Percentiles rank a stretch among this genome's conserved stretches.
These are phyloP conservation scores for Rhodamnia argentea DNA, from an alignment of 345 rosid species.

Conservation along the genomic window DNA sequence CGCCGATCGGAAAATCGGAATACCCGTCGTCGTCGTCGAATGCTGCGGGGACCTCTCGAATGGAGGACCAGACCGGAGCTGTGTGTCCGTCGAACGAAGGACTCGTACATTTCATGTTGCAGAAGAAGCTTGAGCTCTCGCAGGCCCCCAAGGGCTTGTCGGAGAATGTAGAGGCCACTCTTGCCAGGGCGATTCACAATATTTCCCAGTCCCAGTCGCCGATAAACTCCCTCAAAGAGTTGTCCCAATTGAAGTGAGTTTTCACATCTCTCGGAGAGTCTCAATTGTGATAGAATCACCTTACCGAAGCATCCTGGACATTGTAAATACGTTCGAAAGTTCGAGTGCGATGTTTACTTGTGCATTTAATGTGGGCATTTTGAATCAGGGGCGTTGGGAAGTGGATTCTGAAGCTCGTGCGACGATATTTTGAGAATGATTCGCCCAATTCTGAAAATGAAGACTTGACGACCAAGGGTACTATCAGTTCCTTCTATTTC, in stretches of 20 bases:
- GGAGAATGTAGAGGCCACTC: constrained; percentile 48
- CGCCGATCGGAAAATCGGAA: not conserved
- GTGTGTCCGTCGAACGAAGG: constrained; percentile 51
- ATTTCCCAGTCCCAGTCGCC: constrained; percentile 44
- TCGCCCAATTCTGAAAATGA: constrained; percentile 46
- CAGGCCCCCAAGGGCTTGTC: constrained; percentile 63
- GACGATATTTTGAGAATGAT: constrained; percentile 46
- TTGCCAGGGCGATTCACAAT: constrained; percentile 45
- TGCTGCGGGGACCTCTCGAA: constrained; percentile 1
- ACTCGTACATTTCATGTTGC: constrained; percentile 44
- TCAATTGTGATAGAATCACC: not conserved
- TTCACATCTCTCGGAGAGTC: not conserved
- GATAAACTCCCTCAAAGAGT: constrained; percentile 58
- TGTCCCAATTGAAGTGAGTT: constrained; percentile 63
- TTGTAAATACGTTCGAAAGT: not conserved
- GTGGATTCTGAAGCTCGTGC: constrained; percentile 64
- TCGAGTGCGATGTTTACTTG: not conserved
- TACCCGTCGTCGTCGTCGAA: not conserved
- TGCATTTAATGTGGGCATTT: not conserved
- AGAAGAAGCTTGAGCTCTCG: constrained; percentile 57
- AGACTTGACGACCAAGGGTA: constrained; percentile 30
- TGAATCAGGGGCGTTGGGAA: constrained; percentile 82
- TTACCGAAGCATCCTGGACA: not conserved
- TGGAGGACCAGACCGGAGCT: constrained; percentile 45
- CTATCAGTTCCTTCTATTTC: not conserved